Percentiles rank a stretch among this genome's conserved stretches.
Conservation (phyloP, 108 stramenopile genomes). For the Nitzschia sp. region DNA sequence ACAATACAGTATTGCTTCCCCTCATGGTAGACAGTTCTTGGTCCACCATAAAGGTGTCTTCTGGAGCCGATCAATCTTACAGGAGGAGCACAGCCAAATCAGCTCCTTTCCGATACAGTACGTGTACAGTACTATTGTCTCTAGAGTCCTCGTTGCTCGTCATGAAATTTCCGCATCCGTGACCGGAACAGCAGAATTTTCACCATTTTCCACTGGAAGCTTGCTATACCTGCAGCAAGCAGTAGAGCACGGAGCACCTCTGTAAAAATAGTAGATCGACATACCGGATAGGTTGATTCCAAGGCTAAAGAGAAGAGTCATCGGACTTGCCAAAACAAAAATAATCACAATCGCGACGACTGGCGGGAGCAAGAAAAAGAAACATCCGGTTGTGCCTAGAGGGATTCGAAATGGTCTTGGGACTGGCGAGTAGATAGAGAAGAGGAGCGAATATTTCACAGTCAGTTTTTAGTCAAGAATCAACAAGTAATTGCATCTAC, state of each 20-base stretch:
- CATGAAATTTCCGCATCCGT: not conserved
- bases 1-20: too few species aligned
- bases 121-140: too few species aligned
- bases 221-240: not conserved
- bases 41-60: too few species aligned
- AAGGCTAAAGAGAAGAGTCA: conserved; percentile 34
- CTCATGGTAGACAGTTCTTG: too few species aligned
- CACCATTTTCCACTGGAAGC: not conserved
- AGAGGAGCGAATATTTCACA: not conserved
- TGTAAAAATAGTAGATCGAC: not conserved
- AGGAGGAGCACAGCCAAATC: too few species aligned
- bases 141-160: too few species aligned
- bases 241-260: not conserved
- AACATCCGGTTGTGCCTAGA: conserved; percentile 28
- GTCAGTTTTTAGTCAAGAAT: not conserved
- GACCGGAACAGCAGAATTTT: not conserved
- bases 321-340: conserved; percentile 24
- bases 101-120: too few species aligned
- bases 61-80: too few species aligned
- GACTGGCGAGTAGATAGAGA: not conserved
- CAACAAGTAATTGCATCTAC: not conserved
- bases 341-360: conserved; percentile 11
- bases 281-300: conserved; percentile 25
- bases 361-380: conserved; percentile 34
- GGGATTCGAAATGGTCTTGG: conserved; percentile 45